Conservation (phyloP, 2,329 filamentous ascomycete species). For the Verticillium dahliae region DNA sequence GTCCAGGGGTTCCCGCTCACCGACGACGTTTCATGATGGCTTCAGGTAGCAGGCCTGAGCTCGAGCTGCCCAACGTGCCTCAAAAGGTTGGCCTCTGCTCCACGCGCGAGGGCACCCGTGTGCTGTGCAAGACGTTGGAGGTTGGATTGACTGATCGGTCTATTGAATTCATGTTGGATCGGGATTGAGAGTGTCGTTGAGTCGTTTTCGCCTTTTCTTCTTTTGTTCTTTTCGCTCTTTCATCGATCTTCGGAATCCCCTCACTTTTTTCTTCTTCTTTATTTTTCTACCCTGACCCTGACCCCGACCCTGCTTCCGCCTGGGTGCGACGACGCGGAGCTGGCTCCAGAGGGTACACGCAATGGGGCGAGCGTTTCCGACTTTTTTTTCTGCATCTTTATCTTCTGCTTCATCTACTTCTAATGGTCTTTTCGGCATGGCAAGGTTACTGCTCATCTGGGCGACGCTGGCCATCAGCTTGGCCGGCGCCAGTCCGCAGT, state of each 20-base stretch:
- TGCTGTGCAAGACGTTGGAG: background rate
- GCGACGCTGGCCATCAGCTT: background rate
- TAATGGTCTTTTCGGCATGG: background rate
- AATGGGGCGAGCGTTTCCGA: background rate
- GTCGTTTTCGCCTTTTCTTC: background rate
- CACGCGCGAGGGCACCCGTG: too few species aligned
- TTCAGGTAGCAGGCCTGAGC: constrained; percentile 10
- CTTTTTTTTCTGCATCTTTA: background rate
- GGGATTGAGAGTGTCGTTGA: background rate
- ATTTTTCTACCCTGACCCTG: too few species aligned
- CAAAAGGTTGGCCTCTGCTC: background rate
- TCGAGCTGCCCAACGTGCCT: background rate
- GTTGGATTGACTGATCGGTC: background rate
- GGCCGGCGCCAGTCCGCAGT: background rate
- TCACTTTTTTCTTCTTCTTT: background rate
- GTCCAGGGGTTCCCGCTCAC: background rate
- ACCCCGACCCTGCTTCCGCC: background rate
- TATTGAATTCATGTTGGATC: background rate
- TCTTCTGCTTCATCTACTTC: background rate
- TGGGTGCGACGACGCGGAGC: background rate
- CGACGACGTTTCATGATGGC: constrained; percentile 11
- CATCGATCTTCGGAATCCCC: too few species aligned
- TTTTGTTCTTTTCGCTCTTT: background rate
- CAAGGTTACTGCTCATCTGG: background rate
- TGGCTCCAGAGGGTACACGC: background rate